Base-by-base conservation (phyloP, 257 asterid species). In the Solanum tarijense region DNA sequence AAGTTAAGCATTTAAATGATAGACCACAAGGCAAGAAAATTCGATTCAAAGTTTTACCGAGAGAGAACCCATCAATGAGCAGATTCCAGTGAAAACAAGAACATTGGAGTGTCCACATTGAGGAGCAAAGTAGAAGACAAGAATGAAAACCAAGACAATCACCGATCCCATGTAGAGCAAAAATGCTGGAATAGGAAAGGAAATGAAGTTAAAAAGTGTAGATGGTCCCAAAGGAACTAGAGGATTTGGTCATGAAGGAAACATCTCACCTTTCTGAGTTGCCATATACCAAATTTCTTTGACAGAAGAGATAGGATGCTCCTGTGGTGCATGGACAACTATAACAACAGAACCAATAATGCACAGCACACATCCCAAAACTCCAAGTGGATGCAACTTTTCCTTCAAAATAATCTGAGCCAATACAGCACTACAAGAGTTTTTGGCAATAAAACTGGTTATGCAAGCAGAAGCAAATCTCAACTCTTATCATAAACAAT, bases 61-160 rank as follows among this genome's bases (percentile, higher is more conserved):
- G 93, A 96, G 98, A 90, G 99, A 96, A 74, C 98, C 98, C 97
- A 95, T 92, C 88, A 96, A 92, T 9, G 98, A 96, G 87, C 98
- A 96, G 89, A 95, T 94, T 87, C 95, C 98, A 55, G 96, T 94
- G 93, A 91, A 95, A 90, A 95, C 92, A 88, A 95, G 95, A 36
- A 93, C 98, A 52, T 96, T 92, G 69, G 88, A 89, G 91, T 95
- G 95, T 75, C 98, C 99, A 88, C 93, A 93, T 89, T 89, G 93
- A 83, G 98, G 99, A 73, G 96, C 94, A 86, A 95, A 94, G 92
- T 95, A 88, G 93, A 93, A 93, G 73, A 95, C 91, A 88, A 95
- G 95, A 89, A 96, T 92, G 89, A 95, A 93, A 83, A 96, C 97
- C 93, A 95, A 91, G 87, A 93, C 92, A 87, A 93, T 86, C 34